phyloP scores from a whole-genome alignment of 345 rosid species.

The Raphanus raphanistrum region DNA sequence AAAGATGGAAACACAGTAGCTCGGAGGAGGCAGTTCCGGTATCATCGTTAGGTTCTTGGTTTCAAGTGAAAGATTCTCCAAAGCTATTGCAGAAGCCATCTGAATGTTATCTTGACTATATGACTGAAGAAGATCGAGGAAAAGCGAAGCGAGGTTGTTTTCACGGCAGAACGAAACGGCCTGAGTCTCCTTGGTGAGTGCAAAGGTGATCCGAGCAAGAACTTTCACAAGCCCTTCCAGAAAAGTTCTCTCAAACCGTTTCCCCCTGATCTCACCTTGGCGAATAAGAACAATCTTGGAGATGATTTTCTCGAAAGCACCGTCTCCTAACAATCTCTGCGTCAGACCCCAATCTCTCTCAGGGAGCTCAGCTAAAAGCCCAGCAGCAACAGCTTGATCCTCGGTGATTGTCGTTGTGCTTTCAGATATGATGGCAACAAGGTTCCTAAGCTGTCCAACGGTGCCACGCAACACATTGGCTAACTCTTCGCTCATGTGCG shows the following conservation, averaged over 20 bases:
- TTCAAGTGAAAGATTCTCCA: constrained; percentile 88
- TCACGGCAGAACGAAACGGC: constrained; percentile 70
- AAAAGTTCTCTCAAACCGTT: constrained; percentile 72
- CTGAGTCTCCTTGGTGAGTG: constrained; percentile 61
- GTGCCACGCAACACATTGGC: constrained; percentile 76
- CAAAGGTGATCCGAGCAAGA: constrained; percentile 78
- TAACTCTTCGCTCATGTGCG: constrained; percentile 82
- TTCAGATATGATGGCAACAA: constrained; percentile 66
- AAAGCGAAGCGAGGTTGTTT: constrained; percentile 58
- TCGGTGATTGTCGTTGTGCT: constrained; percentile 58
- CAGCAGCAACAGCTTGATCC: constrained; percentile 90
- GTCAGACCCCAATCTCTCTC: constrained; percentile 89
- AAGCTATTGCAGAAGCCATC: constrained; percentile 76
- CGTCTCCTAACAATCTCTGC: constrained; percentile 75
- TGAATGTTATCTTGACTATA: constrained; percentile 77
- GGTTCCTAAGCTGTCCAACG: constrained; percentile 79
- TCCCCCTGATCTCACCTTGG: constrained; percentile 70
- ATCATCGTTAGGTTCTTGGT: constrained; percentile 68
- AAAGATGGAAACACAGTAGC: constrained; percentile 60
- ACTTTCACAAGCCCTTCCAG: constrained; percentile 78
- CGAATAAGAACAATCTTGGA: constrained; percentile 58
- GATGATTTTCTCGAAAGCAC: constrained; percentile 65
- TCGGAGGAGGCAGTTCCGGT: constrained; percentile 70
- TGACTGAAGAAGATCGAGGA: constrained; percentile 72
- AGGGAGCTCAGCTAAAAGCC: constrained; percentile 95